Evolutionary conservation across 2,329 filamentous ascomycete species (phyloP).

Genomic region (Epicoccum nigrum): DNA sequence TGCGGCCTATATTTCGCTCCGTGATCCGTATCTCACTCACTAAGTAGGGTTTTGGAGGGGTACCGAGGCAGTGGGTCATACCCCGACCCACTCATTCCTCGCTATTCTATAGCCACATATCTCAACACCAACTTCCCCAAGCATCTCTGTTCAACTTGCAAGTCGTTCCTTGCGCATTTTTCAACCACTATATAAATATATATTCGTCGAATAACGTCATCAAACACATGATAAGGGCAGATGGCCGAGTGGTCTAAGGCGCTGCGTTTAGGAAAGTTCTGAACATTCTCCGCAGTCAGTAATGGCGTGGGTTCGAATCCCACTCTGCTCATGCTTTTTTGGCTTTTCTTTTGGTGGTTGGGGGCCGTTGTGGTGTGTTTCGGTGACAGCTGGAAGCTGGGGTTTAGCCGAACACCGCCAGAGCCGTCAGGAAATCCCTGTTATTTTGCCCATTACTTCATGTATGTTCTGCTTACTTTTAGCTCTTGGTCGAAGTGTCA

Average conservation of each 20-base stretch:
- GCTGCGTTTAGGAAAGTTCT: slow-evolving; percentile 34
- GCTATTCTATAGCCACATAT: neutral
- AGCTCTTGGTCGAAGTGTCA: no score
- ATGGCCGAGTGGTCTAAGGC: slow-evolving; percentile 32
- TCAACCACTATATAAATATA: neutral
- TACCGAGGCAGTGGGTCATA: no score
- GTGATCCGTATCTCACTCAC: no score
- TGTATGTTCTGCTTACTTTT: no score
- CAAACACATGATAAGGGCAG: neutral
- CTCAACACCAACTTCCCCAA: neutral
- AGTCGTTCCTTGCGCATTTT: neutral
- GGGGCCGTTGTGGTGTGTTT: no score
- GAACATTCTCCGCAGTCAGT: slow-evolving; percentile 29
- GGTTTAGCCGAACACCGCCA: no score
- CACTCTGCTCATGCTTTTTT: slow-evolving; percentile 23
- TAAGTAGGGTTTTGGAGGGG: no score
- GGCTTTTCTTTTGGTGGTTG: neutral
- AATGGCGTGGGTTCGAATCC: slow-evolving; percentile 30
- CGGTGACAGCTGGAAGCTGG: no score
- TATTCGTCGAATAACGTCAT: neutral
- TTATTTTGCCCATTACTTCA: no score
- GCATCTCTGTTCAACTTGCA: neutral
- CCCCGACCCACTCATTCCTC: no score
- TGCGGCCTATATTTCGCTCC: no score
- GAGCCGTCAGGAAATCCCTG: no score